Percentiles rank a stretch among this genome's conserved stretches.
Evolutionary conservation across 345 rosid genomes (phyloP).

Genomic region (Eutrema japonicum): DNA sequence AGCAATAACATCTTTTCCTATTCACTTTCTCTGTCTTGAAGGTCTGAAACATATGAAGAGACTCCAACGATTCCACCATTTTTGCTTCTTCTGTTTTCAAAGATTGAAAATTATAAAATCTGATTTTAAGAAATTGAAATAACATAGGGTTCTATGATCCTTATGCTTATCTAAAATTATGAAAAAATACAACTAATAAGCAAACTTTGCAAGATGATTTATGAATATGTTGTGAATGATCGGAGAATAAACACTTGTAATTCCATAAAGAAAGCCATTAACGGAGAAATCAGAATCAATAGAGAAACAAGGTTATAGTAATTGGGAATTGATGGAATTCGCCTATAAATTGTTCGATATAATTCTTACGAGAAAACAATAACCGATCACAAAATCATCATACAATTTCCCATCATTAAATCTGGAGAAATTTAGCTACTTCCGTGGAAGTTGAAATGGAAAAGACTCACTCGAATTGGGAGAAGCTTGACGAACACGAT

Average conservation of each 20-base stretch:
- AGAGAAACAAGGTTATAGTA: no score
- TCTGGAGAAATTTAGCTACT: neutral
- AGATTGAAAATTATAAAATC: neutral
- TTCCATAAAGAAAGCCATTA: constrained; percentile 9
- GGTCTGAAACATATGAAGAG: constrained; percentile 77
- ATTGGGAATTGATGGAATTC: neutral
- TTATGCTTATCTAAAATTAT: no score
- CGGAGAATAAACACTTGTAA: neutral
- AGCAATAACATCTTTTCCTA: constrained; percentile 64
- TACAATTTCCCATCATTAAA: constrained; percentile 6
- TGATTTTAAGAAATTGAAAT: neutral
- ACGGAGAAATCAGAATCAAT: constrained; percentile 25
- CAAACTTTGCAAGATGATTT: neutral
- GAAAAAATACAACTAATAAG: no score
- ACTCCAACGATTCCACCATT: constrained; percentile 60
- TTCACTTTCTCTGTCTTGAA: constrained; percentile 60
- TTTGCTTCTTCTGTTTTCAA: constrained; percentile 56
- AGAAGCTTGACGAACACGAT: constrained; percentile 64
- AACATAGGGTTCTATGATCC: no score
- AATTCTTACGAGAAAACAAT: constrained; percentile 25
- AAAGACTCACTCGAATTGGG: constrained; percentile 25
- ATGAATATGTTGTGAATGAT: neutral
- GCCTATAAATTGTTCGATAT: constrained; percentile 33
- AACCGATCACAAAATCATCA: neutral
- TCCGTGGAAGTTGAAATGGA: neutral